These are phyloP conservation scores for Hibiscus trionum DNA, from an alignment of 345 rosid species.

Conservation along the genomic window DNA sequence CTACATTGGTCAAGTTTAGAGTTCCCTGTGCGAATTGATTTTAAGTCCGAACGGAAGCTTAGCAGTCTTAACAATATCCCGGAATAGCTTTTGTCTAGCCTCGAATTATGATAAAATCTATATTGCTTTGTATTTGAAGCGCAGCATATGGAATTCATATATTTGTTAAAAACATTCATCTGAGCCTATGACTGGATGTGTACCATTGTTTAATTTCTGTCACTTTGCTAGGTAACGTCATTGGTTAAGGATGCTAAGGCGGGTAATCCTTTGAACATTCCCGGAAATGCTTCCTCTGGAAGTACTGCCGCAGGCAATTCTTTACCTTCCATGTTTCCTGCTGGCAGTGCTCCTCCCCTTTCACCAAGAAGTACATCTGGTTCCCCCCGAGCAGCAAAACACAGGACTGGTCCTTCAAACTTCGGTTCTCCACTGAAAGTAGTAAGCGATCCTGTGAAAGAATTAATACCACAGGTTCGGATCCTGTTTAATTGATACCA, in stretches of 20 bases:
- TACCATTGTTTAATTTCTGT: conserved; percentile 4
- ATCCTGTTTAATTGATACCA: conserved; percentile 3
- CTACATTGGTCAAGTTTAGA: not conserved
- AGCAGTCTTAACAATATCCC: too few species aligned
- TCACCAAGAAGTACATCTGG: conserved; percentile 86
- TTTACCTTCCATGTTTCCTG: conserved; percentile 91
- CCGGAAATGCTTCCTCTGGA: conserved; percentile 55
- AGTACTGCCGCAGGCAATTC: conserved; percentile 48
- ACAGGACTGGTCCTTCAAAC: conserved; percentile 70
- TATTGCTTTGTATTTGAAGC: too few species aligned
- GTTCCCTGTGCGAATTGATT: too few species aligned
- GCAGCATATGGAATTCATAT: too few species aligned
- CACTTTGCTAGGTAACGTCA: conserved; percentile 43
- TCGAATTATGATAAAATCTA: too few species aligned
- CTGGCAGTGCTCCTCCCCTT: conserved; percentile 93
- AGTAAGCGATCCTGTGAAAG: conserved; percentile 63
- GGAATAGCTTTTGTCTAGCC: too few species aligned
- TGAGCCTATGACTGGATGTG: not conserved
- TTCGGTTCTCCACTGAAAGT: conserved; percentile 86
- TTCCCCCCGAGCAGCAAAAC: conserved; percentile 80
- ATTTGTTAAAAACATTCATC: not conserved
- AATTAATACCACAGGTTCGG: conserved; percentile 85
- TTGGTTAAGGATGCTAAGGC: conserved; percentile 76
- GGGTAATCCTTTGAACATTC: conserved; percentile 65
- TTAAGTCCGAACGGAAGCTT: too few species aligned